Percentiles rank a stretch among this genome's conserved stretches.
Evolutionary conservation across 2,329 filamentous ascomycete species (phyloP).

Genomic region (Aureobasidium pullulans): DNA sequence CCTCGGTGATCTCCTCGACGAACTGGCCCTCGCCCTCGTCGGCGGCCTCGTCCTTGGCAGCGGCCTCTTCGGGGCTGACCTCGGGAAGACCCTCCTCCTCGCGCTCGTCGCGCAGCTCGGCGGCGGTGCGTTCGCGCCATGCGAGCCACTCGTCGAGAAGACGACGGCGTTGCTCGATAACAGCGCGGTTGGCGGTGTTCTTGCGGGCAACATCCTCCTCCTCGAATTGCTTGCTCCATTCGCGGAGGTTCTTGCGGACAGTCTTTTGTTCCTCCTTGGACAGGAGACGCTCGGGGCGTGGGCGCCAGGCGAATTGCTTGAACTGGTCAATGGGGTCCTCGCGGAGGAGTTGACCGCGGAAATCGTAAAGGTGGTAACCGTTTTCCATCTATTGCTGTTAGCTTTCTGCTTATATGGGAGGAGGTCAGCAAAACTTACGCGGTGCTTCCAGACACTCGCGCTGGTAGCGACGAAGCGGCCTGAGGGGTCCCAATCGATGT

Average conservation of each 20-base stretch:
- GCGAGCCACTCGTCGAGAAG: constrained; percentile 82
- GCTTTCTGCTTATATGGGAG: neutral
- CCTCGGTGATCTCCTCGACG: constrained; percentile 74
- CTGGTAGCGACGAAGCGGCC: constrained; percentile 90
- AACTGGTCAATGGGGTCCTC: constrained; percentile 94
- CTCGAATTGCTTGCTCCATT: constrained; percentile 92
- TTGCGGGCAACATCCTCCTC: constrained; percentile 91
- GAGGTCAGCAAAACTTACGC: constrained; percentile 52
- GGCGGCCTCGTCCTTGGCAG: constrained; percentile 44
- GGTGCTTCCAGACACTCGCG: constrained; percentile 92
- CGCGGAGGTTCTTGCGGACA: constrained; percentile 95
- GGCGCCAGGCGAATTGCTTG: constrained; percentile 95
- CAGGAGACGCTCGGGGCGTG: constrained; percentile 82
- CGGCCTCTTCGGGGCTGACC: constrained; percentile 56
- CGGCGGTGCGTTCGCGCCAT: constrained; percentile 70
- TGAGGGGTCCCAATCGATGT: constrained; percentile 96
- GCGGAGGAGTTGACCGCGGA: constrained; percentile 79
- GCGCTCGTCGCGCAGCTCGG: constrained; percentile 65
- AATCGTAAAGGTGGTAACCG: constrained; percentile 96
- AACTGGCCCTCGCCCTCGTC: constrained; percentile 47
- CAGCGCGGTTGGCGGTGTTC: constrained; percentile 86
- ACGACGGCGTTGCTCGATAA: constrained; percentile 78
- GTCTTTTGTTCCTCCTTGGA: constrained; percentile 95
- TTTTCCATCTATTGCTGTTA: constrained; percentile 76
- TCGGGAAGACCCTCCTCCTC: constrained; percentile 58